Conservation (phyloP, 2,329 filamentous ascomycete genomes). For the Clarireedia sp. region DNA sequence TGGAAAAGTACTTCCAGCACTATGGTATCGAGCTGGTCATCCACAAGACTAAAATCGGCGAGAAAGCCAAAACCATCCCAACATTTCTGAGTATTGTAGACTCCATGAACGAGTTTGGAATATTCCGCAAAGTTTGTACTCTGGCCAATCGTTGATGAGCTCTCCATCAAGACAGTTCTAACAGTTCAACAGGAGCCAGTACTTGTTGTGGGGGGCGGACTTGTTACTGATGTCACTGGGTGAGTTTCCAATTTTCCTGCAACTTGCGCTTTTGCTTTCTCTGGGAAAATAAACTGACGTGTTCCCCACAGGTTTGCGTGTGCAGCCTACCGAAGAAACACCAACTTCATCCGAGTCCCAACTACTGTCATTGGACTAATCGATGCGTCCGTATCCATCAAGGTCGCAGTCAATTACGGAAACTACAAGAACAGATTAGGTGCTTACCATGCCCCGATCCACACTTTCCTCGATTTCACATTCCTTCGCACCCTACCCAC, state of each 20-base stretch:
- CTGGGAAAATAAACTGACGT: slow-evolving; percentile 14
- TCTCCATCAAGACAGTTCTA: not conserved
- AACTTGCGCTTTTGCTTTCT: no score
- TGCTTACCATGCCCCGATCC: slow-evolving; percentile 63
- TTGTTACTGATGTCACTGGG: slow-evolving; percentile 69
- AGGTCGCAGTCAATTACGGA: slow-evolving; percentile 71
- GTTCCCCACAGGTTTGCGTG: slow-evolving; percentile 51
- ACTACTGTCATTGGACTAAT: slow-evolving; percentile 70
- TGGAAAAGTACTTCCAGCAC: slow-evolving; percentile 60
- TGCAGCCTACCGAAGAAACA: slow-evolving; percentile 63
- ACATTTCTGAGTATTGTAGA: slow-evolving; percentile 62
- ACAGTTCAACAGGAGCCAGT: slow-evolving; percentile 46
- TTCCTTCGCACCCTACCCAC: slow-evolving; percentile 61
- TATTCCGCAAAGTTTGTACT: slow-evolving; percentile 48
- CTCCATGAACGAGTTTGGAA: slow-evolving; percentile 66
- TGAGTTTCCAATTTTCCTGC: slow-evolving; percentile 34
- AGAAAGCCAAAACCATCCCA: slow-evolving; percentile 67
- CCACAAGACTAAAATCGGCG: slow-evolving; percentile 67
- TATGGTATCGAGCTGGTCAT: slow-evolving; percentile 54
- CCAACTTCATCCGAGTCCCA: slow-evolving; percentile 66
- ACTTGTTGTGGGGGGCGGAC: slow-evolving; percentile 57
- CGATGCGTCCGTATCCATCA: slow-evolving; percentile 68
- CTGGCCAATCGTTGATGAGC: slow-evolving; percentile 2
- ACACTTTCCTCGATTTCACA: slow-evolving; percentile 66
- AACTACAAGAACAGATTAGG: slow-evolving; percentile 69